Evolutionary conservation across 2,329 filamentous ascomycete genomes (phyloP).

Genomic region (Penicillium concentricum): DNA sequence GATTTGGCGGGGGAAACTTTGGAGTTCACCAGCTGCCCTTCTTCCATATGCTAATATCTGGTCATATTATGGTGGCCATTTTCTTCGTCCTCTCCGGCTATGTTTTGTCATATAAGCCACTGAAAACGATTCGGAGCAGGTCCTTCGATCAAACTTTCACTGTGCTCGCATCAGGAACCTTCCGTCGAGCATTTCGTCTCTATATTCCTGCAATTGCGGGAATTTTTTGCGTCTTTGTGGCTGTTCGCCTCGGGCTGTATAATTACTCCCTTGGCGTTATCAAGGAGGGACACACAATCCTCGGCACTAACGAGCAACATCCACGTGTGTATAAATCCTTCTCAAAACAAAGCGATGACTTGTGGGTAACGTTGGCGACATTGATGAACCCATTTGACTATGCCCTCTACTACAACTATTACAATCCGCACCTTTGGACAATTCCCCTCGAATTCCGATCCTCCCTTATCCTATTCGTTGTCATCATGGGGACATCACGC

Average conservation of each 20-base stretch:
- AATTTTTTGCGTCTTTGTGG: conserved; percentile 42
- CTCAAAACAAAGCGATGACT: conserved; percentile 38
- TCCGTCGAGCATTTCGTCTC: conserved; percentile 44
- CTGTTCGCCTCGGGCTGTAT: conserved; percentile 44
- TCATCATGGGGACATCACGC: conserved; percentile 42
- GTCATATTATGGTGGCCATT: conserved; percentile 49
- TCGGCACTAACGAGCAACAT: conserved; percentile 46
- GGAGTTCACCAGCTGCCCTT: conserved; percentile 43
- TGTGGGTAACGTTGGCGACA: conserved; percentile 34
- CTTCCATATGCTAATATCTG: conserved; percentile 44
- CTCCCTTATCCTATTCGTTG: conserved; percentile 45
- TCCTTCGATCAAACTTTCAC: conserved; percentile 42
- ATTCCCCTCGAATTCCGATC: conserved; percentile 48
- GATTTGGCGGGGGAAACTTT: conserved; percentile 42
- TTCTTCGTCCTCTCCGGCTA: conserved; percentile 52
- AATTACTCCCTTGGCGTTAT: conserved; percentile 39
- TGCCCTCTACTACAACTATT: conserved; percentile 43
- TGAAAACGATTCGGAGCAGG: conserved; percentile 40
- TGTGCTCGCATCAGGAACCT: conserved; percentile 44
- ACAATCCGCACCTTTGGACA: conserved; percentile 49
- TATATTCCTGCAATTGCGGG: conserved; percentile 45
- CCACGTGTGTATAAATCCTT: conserved; percentile 36
- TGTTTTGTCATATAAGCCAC: conserved; percentile 45
- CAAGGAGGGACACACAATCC: conserved; percentile 38
- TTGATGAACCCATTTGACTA: conserved; percentile 42